These are phyloP conservation scores for Trichophyton verrucosum DNA, from an alignment of 2,329 filamentous ascomycete genomes.

Conservation along the genomic window DNA sequence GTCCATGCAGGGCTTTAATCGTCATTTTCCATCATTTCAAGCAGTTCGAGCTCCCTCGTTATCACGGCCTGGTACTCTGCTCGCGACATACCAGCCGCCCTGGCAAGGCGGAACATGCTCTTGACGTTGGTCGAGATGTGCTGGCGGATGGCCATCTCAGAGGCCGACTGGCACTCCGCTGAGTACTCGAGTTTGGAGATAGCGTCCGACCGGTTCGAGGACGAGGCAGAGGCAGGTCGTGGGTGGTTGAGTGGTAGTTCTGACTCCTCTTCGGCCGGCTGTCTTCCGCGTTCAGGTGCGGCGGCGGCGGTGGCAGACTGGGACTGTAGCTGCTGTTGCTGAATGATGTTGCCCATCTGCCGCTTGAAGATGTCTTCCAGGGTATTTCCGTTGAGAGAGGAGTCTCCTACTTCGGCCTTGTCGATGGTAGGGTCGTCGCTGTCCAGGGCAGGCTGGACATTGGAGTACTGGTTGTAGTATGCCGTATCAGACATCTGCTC, in stretches of 20 bases:
- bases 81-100: slow-evolving; percentile 45
- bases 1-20: slow-evolving; percentile 2
- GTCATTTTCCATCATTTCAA: slow-evolving; percentile 44
- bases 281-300: background rate
- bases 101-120: slow-evolving; percentile 49
- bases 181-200: slow-evolving; percentile 45
- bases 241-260: slow-evolving; percentile 28
- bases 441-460: slow-evolving; percentile 54
- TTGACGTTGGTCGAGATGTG: slow-evolving; percentile 53
- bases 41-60: slow-evolving; percentile 46
- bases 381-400: slow-evolving; percentile 43
- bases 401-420: slow-evolving; percentile 34
- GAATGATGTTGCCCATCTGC: slow-evolving; percentile 22
- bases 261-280: background rate
- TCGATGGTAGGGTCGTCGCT: slow-evolving; percentile 49
- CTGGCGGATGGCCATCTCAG: slow-evolving; percentile 49
- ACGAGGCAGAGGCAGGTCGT: slow-evolving; percentile 30
- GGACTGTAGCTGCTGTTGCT: slow-evolving; percentile 11
- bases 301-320: background rate
- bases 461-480: slow-evolving; percentile 50
- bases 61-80: slow-evolving; percentile 49
- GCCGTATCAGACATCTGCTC: slow-evolving; percentile 40
- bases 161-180: slow-evolving; percentile 40
- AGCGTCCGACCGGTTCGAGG: slow-evolving; percentile 33
- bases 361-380: slow-evolving; percentile 31